These are phyloP conservation scores for Rickenella mellea DNA, from an alignment of 768 basidiomycete species.

Conservation along the genomic window DNA sequence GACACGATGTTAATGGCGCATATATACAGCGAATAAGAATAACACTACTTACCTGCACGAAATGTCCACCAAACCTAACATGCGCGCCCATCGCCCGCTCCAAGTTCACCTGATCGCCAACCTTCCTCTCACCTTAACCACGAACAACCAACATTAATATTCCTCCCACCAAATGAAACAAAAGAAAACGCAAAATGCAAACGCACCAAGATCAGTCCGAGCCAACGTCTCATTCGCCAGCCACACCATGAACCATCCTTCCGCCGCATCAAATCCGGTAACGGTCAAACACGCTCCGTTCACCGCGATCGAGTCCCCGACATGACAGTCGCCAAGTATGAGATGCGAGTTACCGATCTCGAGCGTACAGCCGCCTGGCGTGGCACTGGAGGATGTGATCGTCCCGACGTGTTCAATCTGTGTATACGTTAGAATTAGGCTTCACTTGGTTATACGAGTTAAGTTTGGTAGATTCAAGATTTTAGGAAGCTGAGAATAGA, in stretches of 20 bases:
- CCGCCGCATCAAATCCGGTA: conserved; percentile 55
- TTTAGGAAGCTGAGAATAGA: too few relatives aligned
- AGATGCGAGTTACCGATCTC: conserved; percentile 60
- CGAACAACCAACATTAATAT: neutral
- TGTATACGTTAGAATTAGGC: conserved; percentile 5
- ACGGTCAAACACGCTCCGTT: conserved; percentile 89
- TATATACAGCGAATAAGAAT: neutral
- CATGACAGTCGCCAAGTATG: conserved; percentile 80
- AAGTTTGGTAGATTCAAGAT: too few relatives aligned
- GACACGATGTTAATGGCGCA: neutral
- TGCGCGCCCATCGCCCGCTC: conserved; percentile 94
- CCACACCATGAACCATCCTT: conserved; percentile 88
- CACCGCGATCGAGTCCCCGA: conserved; percentile 92
- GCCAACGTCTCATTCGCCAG: conserved; percentile 91
- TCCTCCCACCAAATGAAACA: neutral
- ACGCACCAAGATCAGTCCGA: conserved; percentile 81
- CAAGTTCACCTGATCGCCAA: conserved; percentile 78
- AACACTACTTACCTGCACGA: conserved; percentile 68
- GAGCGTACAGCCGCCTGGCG: conserved; percentile 73
- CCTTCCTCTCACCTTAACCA: conserved; percentile 57
- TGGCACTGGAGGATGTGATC: conserved; percentile 52
- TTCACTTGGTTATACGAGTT: too few relatives aligned
- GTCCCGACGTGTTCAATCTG: conserved; percentile 88
- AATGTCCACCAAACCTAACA: conserved; percentile 91
- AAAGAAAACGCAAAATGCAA: neutral